phyloP scores from a whole-genome alignment of 768 basidiomycete species.

The Hypholoma sublateritium region DNA sequence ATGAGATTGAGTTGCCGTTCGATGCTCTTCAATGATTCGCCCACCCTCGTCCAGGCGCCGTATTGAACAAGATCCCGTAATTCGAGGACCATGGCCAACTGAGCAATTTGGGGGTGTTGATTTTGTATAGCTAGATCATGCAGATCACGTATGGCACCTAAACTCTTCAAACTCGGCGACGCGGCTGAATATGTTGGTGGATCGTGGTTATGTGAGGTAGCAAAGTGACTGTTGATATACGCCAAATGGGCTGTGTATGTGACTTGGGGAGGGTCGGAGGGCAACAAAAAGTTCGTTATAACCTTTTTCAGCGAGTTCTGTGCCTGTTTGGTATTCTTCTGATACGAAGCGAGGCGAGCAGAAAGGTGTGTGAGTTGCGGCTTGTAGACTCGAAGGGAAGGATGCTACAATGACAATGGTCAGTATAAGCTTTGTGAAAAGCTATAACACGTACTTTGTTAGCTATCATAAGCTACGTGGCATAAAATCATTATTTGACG shows the following conservation, averaged over 20 bases:
- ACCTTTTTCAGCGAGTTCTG: conserved; percentile 59
- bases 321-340: conserved; percentile 55
- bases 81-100: conserved; percentile 55
- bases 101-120: conserved; percentile 41
- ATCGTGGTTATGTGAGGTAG: conserved; percentile 13
- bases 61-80: conserved; percentile 55
- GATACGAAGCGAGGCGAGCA: conserved; percentile 54
- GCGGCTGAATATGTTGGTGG: conserved; percentile 8
- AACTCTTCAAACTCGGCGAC: conserved; percentile 21
- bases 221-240: conserved; percentile 40
- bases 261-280: conserved; percentile 50
- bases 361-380: conserved; percentile 62
- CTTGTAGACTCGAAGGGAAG: conserved; percentile 60
- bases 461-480: conserved; percentile 47
- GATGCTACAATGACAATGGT: conserved; percentile 48
- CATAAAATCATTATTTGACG: conserved; percentile 1
- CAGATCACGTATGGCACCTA: conserved; percentile 35
- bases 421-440: conserved; percentile 7
- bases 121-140: conserved; percentile 24
- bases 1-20: conserved; percentile 51
- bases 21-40: conserved; percentile 43
- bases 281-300: conserved; percentile 39
- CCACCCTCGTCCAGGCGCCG: conserved; percentile 53
- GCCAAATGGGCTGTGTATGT: conserved; percentile 57
- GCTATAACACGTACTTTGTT: conserved; percentile 50